A percentile compares a stretch with the other conserved stretches of the same genome.
Evolutionary conservation across 257 asterid genomes (phyloP).

Genomic region (Paulownia fortunei): DNA sequence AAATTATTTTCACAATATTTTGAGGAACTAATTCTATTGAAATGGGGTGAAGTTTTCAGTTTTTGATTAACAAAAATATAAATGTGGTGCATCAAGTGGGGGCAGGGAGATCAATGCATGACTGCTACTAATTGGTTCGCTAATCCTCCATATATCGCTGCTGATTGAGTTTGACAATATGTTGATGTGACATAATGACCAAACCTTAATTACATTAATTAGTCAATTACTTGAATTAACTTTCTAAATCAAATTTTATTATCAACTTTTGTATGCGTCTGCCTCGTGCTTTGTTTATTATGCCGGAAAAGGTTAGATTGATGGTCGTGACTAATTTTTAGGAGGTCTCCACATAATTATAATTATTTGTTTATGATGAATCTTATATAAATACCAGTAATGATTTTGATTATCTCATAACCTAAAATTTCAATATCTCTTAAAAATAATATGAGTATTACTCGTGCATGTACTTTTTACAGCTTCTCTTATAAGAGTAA

Average conservation of each 20-base stretch:
- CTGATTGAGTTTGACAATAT: conserved; percentile 10
- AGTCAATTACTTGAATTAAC: conserved; percentile 17
- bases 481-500: too few species aligned
- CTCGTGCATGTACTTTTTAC: too few species aligned
- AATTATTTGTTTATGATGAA: too few species aligned
- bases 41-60: not conserved
- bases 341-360: too few species aligned
- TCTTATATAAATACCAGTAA: too few species aligned
- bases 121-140: not conserved
- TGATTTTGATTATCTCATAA: too few species aligned
- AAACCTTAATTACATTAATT: conserved; percentile 25
- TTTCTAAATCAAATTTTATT: not conserved
- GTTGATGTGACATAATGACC: conserved; percentile 17
- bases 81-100: conserved; percentile 1
- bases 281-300: not conserved
- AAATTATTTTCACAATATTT: not conserved
- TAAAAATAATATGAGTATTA: too few species aligned
- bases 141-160: not conserved
- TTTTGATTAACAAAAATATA: not conserved
- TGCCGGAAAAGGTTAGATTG: not conserved
- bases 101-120: conserved; percentile 8
- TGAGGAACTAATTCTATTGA: not conserved
- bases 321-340: too few species aligned
- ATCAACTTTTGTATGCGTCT: not conserved
- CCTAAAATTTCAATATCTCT: too few species aligned